These are phyloP conservation scores for Populus hybrid DNA, from an alignment of 441 rosid genomes.

Conservation along the genomic window DNA sequence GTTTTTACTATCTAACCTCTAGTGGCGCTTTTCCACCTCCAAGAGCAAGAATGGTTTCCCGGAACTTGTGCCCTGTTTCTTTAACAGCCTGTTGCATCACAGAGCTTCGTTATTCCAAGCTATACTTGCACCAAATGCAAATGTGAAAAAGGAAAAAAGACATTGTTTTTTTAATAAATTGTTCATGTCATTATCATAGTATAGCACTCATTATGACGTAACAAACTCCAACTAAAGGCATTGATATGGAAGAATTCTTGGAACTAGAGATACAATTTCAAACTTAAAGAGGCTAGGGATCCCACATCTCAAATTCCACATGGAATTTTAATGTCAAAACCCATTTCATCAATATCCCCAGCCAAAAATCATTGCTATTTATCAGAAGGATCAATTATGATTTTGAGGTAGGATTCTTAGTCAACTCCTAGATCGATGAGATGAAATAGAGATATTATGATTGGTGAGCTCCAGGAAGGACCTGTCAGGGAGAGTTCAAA, in stretches of 20 bases:
- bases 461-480: background rate
- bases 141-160: background rate
- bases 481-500: background rate
- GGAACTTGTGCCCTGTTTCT: conserved; percentile 74
- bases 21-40: conserved; percentile 95
- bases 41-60: conserved; percentile 85
- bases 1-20: conserved; percentile 40
- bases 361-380: background rate
- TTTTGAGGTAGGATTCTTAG: background rate
- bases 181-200: background rate
- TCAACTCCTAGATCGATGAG: background rate
- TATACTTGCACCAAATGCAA: background rate
- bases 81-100: conserved; percentile 62
- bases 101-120: background rate
- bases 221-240: background rate
- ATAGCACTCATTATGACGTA: background rate
- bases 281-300: background rate
- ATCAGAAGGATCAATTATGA: background rate
- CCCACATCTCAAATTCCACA: background rate
- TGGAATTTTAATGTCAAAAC: background rate
- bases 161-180: too few relatives aligned
- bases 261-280: background rate
- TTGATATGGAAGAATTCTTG: background rate
- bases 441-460: background rate
- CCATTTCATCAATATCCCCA: background rate